A percentile compares a stretch with the other conserved stretches of the same genome.
Conservation (phyloP, 306 rosid species). For the Begonia masoniana region DNA sequence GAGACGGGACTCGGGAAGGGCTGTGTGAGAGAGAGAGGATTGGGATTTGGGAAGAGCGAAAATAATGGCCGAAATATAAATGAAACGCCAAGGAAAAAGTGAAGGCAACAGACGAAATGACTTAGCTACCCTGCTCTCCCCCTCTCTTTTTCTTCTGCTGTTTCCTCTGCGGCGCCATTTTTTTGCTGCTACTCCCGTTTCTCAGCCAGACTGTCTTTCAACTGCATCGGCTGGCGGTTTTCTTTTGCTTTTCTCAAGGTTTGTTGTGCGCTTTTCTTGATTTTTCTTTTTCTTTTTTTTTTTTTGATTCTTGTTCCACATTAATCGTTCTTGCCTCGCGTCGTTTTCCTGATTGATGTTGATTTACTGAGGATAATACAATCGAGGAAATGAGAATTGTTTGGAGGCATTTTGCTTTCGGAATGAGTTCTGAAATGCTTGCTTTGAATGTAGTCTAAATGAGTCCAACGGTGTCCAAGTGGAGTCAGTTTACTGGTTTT, state of each 20-base stretch:
- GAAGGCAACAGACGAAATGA: slow-evolving; percentile 2
- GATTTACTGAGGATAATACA: background rate
- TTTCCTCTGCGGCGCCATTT: slow-evolving; percentile 15
- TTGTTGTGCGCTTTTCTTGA: background rate
- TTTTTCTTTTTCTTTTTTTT: background rate
- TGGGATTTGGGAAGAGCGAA: background rate
- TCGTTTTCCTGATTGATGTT: slow-evolving; percentile 5
- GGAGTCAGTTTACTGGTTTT: slow-evolving; percentile 12
- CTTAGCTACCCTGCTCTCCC: slow-evolving; percentile 7
- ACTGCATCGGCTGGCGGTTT: slow-evolving; percentile 2
- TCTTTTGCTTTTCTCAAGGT: background rate
- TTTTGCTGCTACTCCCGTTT: slow-evolving; percentile 3
- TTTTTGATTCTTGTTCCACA: background rate
- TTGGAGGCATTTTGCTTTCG: slow-evolving; percentile 7
- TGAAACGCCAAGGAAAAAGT: background rate
- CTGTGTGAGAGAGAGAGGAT: background rate
- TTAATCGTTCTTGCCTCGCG: slow-evolving; percentile 4
- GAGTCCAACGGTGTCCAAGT: slow-evolving; percentile 6
- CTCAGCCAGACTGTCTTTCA: slow-evolving; percentile 9
- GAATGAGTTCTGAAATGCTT: slow-evolving; percentile 10
- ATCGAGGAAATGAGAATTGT: background rate
- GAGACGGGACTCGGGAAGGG: background rate
- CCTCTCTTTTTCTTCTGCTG: slow-evolving; percentile 4
- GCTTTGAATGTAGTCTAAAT: slow-evolving; percentile 12
- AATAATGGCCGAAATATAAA: too few species aligned